These are phyloP conservation scores for Globisporangium polare DNA, from an alignment of 352 stramenopile genomes.

Conservation along the genomic window DNA sequence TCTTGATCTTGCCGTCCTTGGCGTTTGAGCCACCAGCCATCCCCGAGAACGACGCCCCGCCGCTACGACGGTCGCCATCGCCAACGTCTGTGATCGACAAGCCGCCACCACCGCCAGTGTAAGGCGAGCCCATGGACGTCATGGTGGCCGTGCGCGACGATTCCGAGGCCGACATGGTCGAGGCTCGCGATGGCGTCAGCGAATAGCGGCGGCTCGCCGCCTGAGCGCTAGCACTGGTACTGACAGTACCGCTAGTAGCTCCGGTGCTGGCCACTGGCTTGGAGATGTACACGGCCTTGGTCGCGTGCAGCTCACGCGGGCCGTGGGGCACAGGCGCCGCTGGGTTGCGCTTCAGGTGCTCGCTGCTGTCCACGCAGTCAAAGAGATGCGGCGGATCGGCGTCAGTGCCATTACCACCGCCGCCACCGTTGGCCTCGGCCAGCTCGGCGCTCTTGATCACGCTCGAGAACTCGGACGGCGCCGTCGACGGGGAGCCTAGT, in stretches of 20 bases:
- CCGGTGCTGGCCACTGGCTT: slow-evolving; percentile 23
- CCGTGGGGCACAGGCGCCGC: slow-evolving; percentile 36
- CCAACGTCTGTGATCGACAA: slow-evolving; percentile 9
- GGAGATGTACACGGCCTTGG: slow-evolving; percentile 67
- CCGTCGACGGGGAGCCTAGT: background rate
- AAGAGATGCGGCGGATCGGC: slow-evolving; percentile 46
- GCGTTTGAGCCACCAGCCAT: slow-evolving; percentile 4
- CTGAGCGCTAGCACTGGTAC: slow-evolving; percentile 15
- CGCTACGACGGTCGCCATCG: slow-evolving; percentile 26
- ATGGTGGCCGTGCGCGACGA: slow-evolving; percentile 6
- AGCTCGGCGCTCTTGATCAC: slow-evolving; percentile 7
- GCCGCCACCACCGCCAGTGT: background rate
- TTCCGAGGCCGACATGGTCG: slow-evolving; percentile 7
- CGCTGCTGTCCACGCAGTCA: slow-evolving; percentile 52
- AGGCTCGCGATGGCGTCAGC: slow-evolving; percentile 18
- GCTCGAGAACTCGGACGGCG: slow-evolving; percentile 9
- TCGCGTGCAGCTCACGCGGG: slow-evolving; percentile 55
- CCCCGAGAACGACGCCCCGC: slow-evolving; percentile 15
- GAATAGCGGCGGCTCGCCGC: slow-evolving; percentile 30
- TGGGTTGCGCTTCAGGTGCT: slow-evolving; percentile 22
- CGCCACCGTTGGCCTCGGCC: background rate
- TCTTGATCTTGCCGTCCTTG: slow-evolving; percentile 74
- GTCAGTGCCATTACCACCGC: no score
- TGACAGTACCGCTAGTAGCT: background rate
- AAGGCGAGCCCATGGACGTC: slow-evolving; percentile 11